Percentiles rank a stretch among this genome's conserved stretches.
These are phyloP conservation scores for Cordyceps cicadae DNA, from an alignment of 2,329 filamentous ascomycete genomes.

Conservation along the genomic window DNA sequence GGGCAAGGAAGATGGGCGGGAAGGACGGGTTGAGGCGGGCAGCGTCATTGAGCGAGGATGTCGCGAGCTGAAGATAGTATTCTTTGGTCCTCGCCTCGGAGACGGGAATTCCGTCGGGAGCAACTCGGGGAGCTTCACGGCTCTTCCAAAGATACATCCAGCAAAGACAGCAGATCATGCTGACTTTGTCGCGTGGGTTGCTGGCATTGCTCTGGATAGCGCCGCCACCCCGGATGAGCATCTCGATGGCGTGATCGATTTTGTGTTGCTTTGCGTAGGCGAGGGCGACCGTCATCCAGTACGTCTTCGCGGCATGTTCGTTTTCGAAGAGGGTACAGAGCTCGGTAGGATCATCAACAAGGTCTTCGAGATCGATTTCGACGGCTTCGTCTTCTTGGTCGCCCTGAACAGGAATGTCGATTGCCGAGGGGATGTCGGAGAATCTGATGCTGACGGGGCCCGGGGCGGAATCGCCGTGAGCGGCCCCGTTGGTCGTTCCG, in stretches of 20 bases:
- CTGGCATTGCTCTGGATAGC: conserved; percentile 62
- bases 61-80: conserved; percentile 83
- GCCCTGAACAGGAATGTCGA: conserved; percentile 58
- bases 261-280: conserved; percentile 96
- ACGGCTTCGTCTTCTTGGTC: conserved; percentile 66
- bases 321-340: conserved; percentile 92
- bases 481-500: conserved; percentile 35
- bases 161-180: conserved; percentile 74
- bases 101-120: conserved; percentile 53
- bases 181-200: conserved; percentile 74
- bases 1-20: conserved; percentile 81
- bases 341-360: conserved; percentile 89
- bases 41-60: conserved; percentile 87
- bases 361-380: conserved; percentile 85
- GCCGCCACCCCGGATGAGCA: conserved; percentile 63
- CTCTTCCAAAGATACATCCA: conserved; percentile 91
- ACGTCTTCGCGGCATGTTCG: conserved; percentile 80
- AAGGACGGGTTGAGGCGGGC: conserved; percentile 87
- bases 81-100: conserved; percentile 86
- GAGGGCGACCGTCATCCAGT: conserved; percentile 97
- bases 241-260: conserved; percentile 73
- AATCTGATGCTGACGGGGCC: conserved; percentile 47
- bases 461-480: conserved; percentile 29
- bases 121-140: conserved; percentile 61
- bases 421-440: conserved; percentile 55